Evolutionary conservation across 179 eudicot genomes (phyloP).

Genomic region (Monotropa hypopitys): DNA sequence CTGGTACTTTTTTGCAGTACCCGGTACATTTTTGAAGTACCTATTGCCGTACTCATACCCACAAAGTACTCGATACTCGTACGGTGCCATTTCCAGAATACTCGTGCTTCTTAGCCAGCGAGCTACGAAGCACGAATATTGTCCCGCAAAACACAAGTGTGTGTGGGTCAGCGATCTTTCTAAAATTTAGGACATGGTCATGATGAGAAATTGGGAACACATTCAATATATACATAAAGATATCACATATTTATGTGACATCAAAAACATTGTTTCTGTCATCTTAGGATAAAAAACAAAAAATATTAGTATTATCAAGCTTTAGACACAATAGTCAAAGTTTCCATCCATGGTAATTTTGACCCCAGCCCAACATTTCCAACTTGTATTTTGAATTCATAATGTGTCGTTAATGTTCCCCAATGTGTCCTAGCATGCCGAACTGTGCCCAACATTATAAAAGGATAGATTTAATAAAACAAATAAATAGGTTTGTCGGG

Average conservation of each 20-base stretch:
- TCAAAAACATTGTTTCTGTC: no score
- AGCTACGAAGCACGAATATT: no score
- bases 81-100: no score
- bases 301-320: not conserved
- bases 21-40: no score
- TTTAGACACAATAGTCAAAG: not conserved
- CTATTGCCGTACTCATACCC: no score
- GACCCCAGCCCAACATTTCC: not conserved
- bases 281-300: no score
- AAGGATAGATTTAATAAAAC: not conserved
- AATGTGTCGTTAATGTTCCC: not conserved
- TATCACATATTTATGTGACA: no score
- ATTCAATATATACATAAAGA: no score
- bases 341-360: not conserved
- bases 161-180: not conserved
- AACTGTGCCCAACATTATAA: not conserved
- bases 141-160: not conserved
- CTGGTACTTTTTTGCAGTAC: no score
- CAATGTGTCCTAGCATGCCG: not conserved
- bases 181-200: not conserved
- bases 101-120: no score
- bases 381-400: not conserved
- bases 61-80: no score
- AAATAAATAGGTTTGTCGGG: not conserved
- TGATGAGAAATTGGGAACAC: not conserved